These are phyloP conservation scores for Pleurotus djamor DNA, from an alignment of 768 basidiomycete genomes.

Conservation along the genomic window DNA sequence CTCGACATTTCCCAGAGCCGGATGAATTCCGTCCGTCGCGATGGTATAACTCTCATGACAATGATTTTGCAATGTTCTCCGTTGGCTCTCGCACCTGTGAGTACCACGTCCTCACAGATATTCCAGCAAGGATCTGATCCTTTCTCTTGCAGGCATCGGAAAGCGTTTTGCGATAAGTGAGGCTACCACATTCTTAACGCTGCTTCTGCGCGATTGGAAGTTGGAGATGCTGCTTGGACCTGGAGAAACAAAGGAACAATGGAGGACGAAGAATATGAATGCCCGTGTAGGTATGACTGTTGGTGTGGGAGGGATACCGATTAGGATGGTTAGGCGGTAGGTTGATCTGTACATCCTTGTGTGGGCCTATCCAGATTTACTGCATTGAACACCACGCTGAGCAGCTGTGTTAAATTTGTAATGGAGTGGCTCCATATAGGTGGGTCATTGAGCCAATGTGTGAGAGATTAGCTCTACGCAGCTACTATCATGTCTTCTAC, in stretches of 20 bases:
- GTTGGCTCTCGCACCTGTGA: neutral
- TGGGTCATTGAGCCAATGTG: too few species aligned
- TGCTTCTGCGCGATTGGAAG: conserved; percentile 51
- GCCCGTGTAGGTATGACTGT: conserved; percentile 28
- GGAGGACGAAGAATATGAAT: conserved; percentile 33
- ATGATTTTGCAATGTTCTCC: neutral
- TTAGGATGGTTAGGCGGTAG: neutral
- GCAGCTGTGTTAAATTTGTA: too few species aligned
- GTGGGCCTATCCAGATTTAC: too few species aligned
- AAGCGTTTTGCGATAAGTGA: conserved; percentile 53
- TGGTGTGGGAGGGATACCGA: neutral
- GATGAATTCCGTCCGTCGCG: conserved; percentile 44
- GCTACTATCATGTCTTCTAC: neutral
- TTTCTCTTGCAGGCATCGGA: conserved; percentile 45
- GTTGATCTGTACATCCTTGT: too few species aligned
- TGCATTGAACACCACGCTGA: too few species aligned
- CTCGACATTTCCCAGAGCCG: conserved; percentile 46
- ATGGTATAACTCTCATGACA: conserved; percentile 31
- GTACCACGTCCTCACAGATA: neutral
- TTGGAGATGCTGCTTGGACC: conserved; percentile 39
- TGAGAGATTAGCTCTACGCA: neutral
- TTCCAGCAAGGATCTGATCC: neutral
- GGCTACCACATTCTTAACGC: conserved; percentile 48
- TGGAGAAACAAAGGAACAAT: conserved; percentile 34
- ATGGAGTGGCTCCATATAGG: too few species aligned